Conservation (phyloP, 176 grass and related monocot genomes). For the Aegilops tauschii region DNA sequence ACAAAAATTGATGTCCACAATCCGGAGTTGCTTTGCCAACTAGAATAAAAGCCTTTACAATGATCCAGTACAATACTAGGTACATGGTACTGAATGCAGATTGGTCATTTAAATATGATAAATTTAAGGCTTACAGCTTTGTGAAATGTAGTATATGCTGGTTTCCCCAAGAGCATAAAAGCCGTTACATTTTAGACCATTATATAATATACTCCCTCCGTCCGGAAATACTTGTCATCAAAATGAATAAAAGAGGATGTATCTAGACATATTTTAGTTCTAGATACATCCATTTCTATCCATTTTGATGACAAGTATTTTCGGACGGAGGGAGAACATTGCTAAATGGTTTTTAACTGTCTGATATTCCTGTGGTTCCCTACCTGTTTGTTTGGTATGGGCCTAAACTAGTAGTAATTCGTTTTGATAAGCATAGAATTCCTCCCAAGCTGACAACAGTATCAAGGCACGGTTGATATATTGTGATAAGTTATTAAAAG, state of each 20-base stretch:
- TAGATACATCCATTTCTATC: no score
- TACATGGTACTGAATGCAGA: not conserved
- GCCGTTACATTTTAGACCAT: not conserved
- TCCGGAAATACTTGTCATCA: no score
- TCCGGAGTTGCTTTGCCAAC: not conserved
- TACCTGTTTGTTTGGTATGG: not conserved
- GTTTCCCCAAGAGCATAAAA: not conserved
- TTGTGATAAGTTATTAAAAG: not conserved
- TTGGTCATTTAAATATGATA: not conserved
- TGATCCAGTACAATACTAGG: not conserved
- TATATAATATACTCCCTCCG: not conserved
- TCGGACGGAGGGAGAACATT: not conserved
- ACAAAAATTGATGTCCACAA: not conserved
- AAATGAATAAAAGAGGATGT: no score
- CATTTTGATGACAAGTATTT: no score
- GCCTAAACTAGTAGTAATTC: not conserved
- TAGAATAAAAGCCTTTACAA: slow-evolving; percentile 2
- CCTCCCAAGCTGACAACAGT: not conserved
- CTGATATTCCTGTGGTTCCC: not conserved
- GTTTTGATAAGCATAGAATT: not conserved
- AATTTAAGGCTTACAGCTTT: not conserved
- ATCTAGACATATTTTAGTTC: no score
- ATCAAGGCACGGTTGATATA: not conserved
- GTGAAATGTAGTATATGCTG: not conserved
- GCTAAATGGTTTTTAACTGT: not conserved